These are phyloP conservation scores for Nakataea oryzae DNA, from an alignment of 2,329 filamentous ascomycete genomes.

Conservation along the genomic window DNA sequence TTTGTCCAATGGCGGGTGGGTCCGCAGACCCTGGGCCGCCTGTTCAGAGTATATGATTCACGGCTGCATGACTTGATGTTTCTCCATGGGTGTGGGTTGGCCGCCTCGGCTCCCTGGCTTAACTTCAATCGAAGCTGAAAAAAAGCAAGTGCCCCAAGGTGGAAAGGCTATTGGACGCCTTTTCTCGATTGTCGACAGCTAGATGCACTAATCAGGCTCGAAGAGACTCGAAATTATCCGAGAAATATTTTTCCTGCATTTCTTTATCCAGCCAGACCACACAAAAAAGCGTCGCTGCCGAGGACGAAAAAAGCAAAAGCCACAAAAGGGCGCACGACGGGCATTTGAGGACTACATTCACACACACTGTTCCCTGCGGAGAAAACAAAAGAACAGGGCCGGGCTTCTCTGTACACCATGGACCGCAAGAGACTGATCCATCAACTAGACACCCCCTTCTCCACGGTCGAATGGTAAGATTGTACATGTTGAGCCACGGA, in stretches of 20 bases:
- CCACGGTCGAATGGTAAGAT: constrained; percentile 46
- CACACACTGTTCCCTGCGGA: background rate
- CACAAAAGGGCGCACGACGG: too few relatives aligned
- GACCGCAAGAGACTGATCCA: constrained; percentile 50
- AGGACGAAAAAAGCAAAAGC: background rate
- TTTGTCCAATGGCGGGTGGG: background rate
- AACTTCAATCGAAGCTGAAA: background rate
- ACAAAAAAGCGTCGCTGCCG: background rate
- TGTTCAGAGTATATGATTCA: background rate
- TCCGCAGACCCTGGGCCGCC: too few relatives aligned
- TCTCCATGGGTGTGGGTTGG: too few relatives aligned
- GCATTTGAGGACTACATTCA: background rate
- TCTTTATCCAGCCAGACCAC: background rate
- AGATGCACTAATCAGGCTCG: too few relatives aligned
- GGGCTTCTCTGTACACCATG: constrained; percentile 20
- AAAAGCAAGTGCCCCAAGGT: background rate
- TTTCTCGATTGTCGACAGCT: background rate
- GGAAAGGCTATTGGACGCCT: too few relatives aligned
- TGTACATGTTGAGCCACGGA: background rate
- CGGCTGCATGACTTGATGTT: background rate
- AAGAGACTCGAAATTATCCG: background rate
- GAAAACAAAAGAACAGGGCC: background rate
- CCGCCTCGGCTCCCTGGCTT: background rate
- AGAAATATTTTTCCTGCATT: too few relatives aligned
- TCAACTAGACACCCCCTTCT: constrained; percentile 57